These are phyloP conservation scores for Xylaria telfairii DNA, from an alignment of 495 filamentous ascomycete species.

Conservation along the genomic window DNA sequence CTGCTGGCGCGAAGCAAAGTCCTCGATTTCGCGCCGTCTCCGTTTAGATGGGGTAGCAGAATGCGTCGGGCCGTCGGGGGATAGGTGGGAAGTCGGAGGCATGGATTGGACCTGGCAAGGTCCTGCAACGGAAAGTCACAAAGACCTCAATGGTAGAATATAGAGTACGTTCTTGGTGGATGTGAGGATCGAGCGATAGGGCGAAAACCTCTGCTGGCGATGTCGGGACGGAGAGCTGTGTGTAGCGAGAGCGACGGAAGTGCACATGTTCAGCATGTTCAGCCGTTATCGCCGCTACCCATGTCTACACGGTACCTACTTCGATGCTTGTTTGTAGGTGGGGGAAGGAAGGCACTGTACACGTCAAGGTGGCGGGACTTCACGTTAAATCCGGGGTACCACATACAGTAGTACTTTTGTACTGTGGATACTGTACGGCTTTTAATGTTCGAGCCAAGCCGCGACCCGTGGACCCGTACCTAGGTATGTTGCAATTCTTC, in stretches of 20 bases:
- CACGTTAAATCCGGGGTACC: slow-evolving; percentile 2
- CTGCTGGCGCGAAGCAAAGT: slow-evolving; percentile 25
- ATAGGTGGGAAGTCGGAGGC: slow-evolving; percentile 34
- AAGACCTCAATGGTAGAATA: slow-evolving; percentile 23
- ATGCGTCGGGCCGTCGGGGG: slow-evolving; percentile 34
- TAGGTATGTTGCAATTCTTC: no score
- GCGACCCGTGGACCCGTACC: no score
- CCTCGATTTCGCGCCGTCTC: slow-evolving; percentile 24
- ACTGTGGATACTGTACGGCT: no score
- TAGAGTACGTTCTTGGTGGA: not conserved
- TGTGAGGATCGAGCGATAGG: not conserved
- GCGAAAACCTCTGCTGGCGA: no score
- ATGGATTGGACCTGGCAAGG: slow-evolving; percentile 40
- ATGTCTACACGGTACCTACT: not conserved
- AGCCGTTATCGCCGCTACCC: not conserved
- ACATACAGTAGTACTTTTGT: no score
- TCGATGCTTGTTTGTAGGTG: not conserved
- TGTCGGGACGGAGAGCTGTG: not conserved
- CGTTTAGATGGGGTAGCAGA: slow-evolving; percentile 38
- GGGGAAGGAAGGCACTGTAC: no score
- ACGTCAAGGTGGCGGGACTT: not conserved
- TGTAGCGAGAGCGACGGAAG: not conserved
- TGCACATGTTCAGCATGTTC: not conserved
- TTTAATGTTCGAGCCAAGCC: no score
- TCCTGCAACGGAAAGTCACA: slow-evolving; percentile 42